Evolutionary conservation across 169 alveolate genomes (phyloP).

Genomic region (Plasmodium vivax): DNA sequence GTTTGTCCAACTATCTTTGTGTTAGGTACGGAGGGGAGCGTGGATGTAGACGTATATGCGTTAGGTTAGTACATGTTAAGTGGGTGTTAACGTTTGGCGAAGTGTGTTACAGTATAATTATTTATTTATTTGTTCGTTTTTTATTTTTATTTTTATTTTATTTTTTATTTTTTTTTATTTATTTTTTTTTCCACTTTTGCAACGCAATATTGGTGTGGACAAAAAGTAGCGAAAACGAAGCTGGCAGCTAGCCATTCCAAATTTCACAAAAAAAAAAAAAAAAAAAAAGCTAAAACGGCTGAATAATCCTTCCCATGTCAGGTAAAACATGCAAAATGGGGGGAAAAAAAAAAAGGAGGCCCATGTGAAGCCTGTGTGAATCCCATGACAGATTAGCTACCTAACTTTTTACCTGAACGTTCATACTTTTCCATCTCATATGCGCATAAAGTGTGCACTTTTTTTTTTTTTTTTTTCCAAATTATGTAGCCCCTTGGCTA

Average conservation of each 20-base stretch:
- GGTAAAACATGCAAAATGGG: constrained; percentile 14
- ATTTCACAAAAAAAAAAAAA: neutral
- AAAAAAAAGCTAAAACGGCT: neutral
- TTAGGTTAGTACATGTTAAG: neutral
- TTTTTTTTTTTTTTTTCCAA: constrained; percentile 13
- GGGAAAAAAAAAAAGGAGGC: neutral
- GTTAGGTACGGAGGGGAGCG: neutral
- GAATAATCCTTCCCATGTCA: neutral
- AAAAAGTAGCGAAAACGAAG: neutral
- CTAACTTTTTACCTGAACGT: constrained; percentile 7
- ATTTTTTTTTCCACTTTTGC: neutral
- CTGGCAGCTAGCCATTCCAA: neutral
- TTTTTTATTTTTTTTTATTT: neutral
- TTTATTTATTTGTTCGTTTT: neutral
- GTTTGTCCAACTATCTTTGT: neutral
- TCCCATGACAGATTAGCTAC: neutral
- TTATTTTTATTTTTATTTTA: neutral
- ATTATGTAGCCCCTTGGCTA: neutral
- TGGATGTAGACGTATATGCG: neutral
- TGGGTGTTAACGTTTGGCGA: neutral
- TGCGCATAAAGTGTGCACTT: neutral
- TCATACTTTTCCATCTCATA: constrained; percentile 21
- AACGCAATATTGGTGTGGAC: neutral
- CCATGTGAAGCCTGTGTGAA: too few species aligned
- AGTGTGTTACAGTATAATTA: neutral